phyloP scores from a whole-genome alignment of 2,329 filamentous ascomycete species.

The Beauveria brongniartii region DNA sequence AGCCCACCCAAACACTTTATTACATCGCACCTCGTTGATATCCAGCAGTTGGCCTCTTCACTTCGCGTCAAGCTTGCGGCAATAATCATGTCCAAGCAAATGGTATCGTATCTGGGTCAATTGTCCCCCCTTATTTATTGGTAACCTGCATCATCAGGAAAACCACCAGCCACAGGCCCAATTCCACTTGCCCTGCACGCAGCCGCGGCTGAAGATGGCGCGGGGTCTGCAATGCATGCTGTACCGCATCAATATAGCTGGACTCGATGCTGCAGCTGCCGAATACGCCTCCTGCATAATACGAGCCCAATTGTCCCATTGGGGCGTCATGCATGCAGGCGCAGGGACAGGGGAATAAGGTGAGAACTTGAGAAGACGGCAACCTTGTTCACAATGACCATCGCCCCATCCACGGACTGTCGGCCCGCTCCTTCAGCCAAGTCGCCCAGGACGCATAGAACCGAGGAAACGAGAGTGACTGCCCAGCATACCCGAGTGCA shows the following conservation, averaged over 20 bases:
- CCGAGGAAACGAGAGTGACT: not conserved
- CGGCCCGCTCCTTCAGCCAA: not conserved
- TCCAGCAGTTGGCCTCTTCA: not conserved
- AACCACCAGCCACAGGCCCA: not conserved
- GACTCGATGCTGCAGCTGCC: not conserved
- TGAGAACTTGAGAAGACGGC: not conserved
- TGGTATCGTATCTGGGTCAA: not conserved
- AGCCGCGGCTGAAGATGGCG: slow-evolving; percentile 3
- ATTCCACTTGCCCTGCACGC: not conserved
- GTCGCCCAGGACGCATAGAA: not conserved
- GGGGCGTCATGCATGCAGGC: not conserved
- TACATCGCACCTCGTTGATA: not conserved
- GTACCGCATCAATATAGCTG: not conserved
- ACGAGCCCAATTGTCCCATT: not conserved
- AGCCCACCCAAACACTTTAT: not conserved
- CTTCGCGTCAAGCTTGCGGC: not conserved
- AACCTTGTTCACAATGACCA: not conserved
- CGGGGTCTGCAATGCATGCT: not conserved
- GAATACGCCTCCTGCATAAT: not conserved
- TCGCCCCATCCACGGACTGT: not conserved
- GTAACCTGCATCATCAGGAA: not conserved
- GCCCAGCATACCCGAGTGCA: not conserved
- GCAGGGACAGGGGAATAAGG: not conserved
- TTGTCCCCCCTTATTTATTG: not conserved
- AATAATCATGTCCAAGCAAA: not conserved